Evolutionary conservation across 2,329 filamentous ascomycete species (phyloP), one percentile per base, ranked within the genome.

Genomic region (Sarocladium brachiariae): DNA sequence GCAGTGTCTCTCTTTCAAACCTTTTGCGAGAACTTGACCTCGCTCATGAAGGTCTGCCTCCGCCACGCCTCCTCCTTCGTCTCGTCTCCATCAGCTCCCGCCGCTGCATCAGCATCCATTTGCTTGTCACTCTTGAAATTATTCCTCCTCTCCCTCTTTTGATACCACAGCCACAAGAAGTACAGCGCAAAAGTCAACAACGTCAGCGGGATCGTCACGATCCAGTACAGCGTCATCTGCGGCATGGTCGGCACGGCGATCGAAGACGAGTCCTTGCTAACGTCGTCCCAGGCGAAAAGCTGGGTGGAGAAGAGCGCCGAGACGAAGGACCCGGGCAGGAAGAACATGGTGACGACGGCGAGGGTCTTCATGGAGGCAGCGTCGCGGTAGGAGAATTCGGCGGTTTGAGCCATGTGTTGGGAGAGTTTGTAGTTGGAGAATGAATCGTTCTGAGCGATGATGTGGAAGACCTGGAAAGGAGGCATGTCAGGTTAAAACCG

Each of bases 361-460:
- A 71, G 54, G 7, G 67, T 70, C 59, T 70, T 71, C 69, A 71
- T 71, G 2, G 68, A 69, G 1, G 67, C 64, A n/a, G 68, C 67
- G 50, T 72, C 69, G 14, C 68, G 65, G 50, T 67, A 64, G 50
- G 46, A 49, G 31, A 49, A 49, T 37, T 49, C 46, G 46, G 46
- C 46, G 30, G 31, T 49, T 37, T 49, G 46, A 14, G 46, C 24
- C 46, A 49, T 49, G 2, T 61, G 56, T 14, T 55, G 50, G 11
- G 64, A 60, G n/a, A 63, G 56, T 41, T 58, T 50, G 23, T 66
- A 63, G 39, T 63, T 67, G 51, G 62, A 62, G 38, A 65, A 56
- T 53, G 61, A 64, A 54, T 71, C 68, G 27, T 64, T 59, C 54
- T 66, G 64, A 6, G 65, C 62, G 49, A 70, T 69, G 39, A 71